Percentiles rank a stretch among this genome's conserved stretches.
Conservation (phyloP, 148 eudicot genomes). For the Fallopia convolvulus region DNA sequence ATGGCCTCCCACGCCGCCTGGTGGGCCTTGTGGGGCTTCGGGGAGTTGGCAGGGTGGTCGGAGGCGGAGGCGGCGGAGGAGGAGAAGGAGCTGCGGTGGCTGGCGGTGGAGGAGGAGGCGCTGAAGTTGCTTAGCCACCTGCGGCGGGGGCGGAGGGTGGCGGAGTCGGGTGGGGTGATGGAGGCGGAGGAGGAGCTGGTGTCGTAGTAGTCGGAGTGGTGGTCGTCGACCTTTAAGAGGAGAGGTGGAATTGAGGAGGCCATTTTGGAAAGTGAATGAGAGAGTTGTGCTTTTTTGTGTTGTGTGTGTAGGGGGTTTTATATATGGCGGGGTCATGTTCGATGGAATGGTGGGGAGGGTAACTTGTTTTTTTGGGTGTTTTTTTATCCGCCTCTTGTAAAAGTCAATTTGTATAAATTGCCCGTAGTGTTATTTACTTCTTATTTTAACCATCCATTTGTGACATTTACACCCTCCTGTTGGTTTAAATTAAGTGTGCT, state of each 20-base stretch:
- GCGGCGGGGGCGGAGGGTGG: slow-evolving; percentile 18
- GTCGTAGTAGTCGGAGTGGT: slow-evolving; percentile 41
- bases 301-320: slow-evolving; percentile 16
- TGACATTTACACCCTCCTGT: too few species aligned
- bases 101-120: slow-evolving; percentile 32
- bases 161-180: slow-evolving; percentile 60
- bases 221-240: slow-evolving; percentile 14
- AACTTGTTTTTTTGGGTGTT: neutral
- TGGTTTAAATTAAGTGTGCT: too few species aligned
- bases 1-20: slow-evolving; percentile 80
- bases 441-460: neutral
- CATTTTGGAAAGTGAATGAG: slow-evolving; percentile 18
- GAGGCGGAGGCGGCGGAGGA: neutral
- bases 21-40: slow-evolving; percentile 80
- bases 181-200: slow-evolving; percentile 64
- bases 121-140: slow-evolving; percentile 70
- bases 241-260: slow-evolving; percentile 7
- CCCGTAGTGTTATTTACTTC: neutral
- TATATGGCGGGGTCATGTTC: slow-evolving; percentile 8
- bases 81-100: slow-evolving; percentile 49
- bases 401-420: neutral
- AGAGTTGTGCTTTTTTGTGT: slow-evolving; percentile 4
- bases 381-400: neutral
- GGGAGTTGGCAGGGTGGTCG: slow-evolving; percentile 6
- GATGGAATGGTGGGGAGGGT: neutral